phyloP scores from a whole-genome alignment of 805 yeast species.

The Blastobotrys chiropterorum region DNA sequence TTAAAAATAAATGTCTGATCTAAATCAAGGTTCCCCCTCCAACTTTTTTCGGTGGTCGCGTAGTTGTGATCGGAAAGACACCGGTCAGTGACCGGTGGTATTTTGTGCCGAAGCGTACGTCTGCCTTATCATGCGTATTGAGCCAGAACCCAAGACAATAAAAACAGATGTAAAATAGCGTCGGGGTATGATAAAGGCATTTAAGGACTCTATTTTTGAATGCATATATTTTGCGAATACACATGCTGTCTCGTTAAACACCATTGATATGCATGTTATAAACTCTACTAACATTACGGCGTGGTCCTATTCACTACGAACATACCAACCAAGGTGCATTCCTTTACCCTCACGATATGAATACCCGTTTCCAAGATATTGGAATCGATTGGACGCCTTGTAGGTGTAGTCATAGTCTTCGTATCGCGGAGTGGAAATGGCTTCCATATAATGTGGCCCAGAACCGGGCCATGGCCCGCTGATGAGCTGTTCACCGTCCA shows the following conservation, averaged over 20 bases:
- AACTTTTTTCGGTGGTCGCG: not conserved
- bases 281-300: not conserved
- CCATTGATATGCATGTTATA: not conserved
- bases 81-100: too few species aligned
- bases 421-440: not conserved
- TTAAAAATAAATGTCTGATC: not conserved
- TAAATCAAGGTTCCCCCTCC: not conserved
- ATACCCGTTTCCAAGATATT: not conserved
- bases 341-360: slow-evolving; percentile 2
- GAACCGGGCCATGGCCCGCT: slow-evolving; percentile 5
- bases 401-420: slow-evolving; percentile 3
- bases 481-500: not conserved
- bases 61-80: too few species aligned
- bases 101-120: not conserved
- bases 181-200: not conserved
- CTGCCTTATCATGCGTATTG: too few species aligned
- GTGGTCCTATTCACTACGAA: not conserved
- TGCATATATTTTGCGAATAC: not conserved
- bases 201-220: not conserved
- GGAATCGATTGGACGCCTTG: slow-evolving; percentile 1
- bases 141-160: too few species aligned
- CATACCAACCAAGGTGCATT: slow-evolving; percentile 2
- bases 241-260: not conserved
- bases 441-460: slow-evolving; percentile 1
- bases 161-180: not conserved